Percentiles rank a stretch among this genome's conserved stretches.
phyloP scores from a whole-genome alignment of 495 filamentous ascomycete species.

The Hypoxylon lenormandii region DNA sequence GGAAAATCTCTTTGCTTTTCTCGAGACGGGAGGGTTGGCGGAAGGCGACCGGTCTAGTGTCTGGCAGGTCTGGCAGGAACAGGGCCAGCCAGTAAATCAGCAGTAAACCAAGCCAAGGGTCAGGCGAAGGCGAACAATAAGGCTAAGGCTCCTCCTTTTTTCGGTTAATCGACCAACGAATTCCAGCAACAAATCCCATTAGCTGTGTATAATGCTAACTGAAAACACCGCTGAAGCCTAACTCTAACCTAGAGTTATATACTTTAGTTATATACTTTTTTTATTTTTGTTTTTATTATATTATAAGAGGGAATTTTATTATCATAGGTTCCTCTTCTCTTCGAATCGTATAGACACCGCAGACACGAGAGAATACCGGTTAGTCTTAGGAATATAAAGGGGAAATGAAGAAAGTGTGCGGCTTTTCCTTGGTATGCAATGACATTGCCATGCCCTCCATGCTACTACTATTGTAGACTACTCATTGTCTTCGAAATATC shows the following conservation, averaged over 20 bases:
- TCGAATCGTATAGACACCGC: no score
- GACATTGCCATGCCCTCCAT: neutral
- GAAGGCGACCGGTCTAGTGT: slow-evolving; percentile 2
- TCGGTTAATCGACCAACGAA: slow-evolving; percentile 37
- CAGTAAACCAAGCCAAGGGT: slow-evolving; percentile 6
- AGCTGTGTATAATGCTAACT: slow-evolving; percentile 11
- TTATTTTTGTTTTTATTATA: no score
- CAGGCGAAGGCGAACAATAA: slow-evolving; percentile 33
- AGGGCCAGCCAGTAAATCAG: neutral
- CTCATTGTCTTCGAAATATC: slow-evolving; percentile 3
- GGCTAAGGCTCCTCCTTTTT: slow-evolving; percentile 13
- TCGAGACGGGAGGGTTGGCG: slow-evolving; percentile 28
- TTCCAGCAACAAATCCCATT: slow-evolving; percentile 7
- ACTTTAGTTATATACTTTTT: no score
- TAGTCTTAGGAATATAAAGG: slow-evolving; percentile 2
- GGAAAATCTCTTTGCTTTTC: slow-evolving; percentile 21
- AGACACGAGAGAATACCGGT: no score
- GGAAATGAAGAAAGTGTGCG: neutral
- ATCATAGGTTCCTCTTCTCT: no score
- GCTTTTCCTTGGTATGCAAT: slow-evolving; percentile 12
- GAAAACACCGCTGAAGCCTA: no score
- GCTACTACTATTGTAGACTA: no score
- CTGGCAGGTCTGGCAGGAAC: no score
- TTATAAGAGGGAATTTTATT: no score
- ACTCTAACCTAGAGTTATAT: no score